phyloP scores from a whole-genome alignment of 2,329 filamentous ascomycete genomes.

The Didymella pomorum region DNA sequence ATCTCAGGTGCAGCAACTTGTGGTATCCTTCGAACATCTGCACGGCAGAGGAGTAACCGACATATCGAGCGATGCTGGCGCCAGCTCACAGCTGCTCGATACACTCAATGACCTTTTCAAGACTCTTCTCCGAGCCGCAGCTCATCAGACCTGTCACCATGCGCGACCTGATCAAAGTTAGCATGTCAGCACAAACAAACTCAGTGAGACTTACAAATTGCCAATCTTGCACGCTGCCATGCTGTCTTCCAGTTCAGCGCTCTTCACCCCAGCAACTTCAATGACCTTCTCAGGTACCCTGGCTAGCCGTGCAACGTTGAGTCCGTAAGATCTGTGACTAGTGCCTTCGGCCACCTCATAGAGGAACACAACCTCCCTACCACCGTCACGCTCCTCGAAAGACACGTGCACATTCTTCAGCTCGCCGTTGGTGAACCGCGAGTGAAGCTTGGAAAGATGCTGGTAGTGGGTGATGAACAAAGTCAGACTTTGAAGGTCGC shows the following conservation, averaged over 20 bases:
- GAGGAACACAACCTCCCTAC: constrained; percentile 86
- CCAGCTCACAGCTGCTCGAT: constrained; percentile 54
- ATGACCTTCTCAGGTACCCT: constrained; percentile 79
- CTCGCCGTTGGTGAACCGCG: constrained; percentile 69
- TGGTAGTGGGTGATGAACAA: constrained; percentile 99
- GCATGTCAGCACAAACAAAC: constrained; percentile 11
- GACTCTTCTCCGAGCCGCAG: constrained; percentile 34
- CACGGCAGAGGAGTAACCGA: neutral
- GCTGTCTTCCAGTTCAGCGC: constrained; percentile 77
- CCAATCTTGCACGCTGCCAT: constrained; percentile 45
- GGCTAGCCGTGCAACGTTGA: constrained; percentile 91
- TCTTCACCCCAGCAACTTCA: constrained; percentile 81
- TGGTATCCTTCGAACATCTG: neutral
- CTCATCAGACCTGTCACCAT: constrained; percentile 37
- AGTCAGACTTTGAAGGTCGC: constrained; percentile 77
- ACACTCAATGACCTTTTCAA: constrained; percentile 53
- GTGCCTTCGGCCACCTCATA: constrained; percentile 93
- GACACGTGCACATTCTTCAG: constrained; percentile 93
- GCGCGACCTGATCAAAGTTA: constrained; percentile 31
- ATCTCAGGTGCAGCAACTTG: neutral
- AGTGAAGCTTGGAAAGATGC: constrained; percentile 76
- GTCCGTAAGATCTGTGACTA: constrained; percentile 89
- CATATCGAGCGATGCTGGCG: neutral
- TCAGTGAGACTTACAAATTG: constrained; percentile 41
- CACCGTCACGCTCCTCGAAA: constrained; percentile 66